Percentiles rank a stretch among this genome's conserved stretches.
Conservation (phyloP, 495 filamentous ascomycete genomes). For the Sphaerosporella brunnea region DNA sequence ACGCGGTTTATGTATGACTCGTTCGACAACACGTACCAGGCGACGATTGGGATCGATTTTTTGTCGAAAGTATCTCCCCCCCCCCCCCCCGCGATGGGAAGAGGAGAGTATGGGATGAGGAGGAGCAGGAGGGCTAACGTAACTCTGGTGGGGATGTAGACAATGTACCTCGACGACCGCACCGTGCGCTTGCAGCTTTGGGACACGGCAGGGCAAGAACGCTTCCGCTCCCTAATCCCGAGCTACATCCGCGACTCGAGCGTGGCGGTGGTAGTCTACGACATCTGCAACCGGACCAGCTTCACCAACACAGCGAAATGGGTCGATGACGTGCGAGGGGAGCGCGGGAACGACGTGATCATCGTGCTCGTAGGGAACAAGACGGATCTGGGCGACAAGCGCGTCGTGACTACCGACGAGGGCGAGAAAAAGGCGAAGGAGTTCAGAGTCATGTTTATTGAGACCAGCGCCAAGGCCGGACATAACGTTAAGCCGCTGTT, state of each 20-base stretch:
- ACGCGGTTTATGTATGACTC: slow-evolving; percentile 99
- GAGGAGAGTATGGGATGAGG: neutral
- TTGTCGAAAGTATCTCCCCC: slow-evolving; percentile 74
- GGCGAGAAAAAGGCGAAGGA: slow-evolving; percentile 98
- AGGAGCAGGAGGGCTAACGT: too few relatives aligned
- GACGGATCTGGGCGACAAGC: slow-evolving; percentile 93
- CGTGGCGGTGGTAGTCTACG: slow-evolving; percentile 95
- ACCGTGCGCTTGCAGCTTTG: slow-evolving; percentile 94
- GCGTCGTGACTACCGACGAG: slow-evolving; percentile 83
- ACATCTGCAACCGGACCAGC: slow-evolving; percentile 74
- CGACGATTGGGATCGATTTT: slow-evolving; percentile 98
- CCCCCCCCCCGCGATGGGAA: too few relatives aligned
- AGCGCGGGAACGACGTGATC: slow-evolving; percentile 94
- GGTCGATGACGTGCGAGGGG: slow-evolving; percentile 94
- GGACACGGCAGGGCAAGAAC: slow-evolving; percentile 95
- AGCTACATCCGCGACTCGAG: slow-evolving; percentile 95
- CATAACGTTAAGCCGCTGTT: slow-evolving; percentile 97
- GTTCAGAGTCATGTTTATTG: slow-evolving; percentile 92
- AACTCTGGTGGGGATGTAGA: slow-evolving; percentile 42
- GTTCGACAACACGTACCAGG: slow-evolving; percentile 99
- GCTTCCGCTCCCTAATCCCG: slow-evolving; percentile 89
- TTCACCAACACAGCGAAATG: slow-evolving; percentile 98
- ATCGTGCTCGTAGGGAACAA: slow-evolving; percentile 98
- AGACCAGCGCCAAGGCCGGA: slow-evolving; percentile 94
- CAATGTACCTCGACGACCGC: slow-evolving; percentile 98